phyloP scores from a whole-genome alignment of 768 basidiomycete species.

The Naganishia friedmannii region DNA sequence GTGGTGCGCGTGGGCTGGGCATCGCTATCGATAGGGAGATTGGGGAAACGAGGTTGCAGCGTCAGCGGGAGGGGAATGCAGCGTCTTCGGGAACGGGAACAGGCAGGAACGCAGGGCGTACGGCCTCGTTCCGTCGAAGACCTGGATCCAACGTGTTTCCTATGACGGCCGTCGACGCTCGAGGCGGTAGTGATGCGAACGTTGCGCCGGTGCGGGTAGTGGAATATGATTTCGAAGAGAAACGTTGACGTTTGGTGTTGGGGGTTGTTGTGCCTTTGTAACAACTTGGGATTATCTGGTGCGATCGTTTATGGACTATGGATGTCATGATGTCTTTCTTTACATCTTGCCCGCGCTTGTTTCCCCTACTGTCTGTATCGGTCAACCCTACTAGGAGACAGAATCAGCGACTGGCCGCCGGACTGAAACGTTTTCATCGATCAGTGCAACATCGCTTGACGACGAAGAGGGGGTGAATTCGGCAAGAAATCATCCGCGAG shows the following conservation, averaged over 20 bases:
- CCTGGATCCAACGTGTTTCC: not conserved
- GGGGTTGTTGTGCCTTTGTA: slow-evolving; percentile 53
- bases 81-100: not conserved
- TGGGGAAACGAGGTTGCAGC: slow-evolving; percentile 25
- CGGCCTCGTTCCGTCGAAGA: slow-evolving; percentile 5
- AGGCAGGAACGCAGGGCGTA: not conserved
- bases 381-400: too few species aligned
- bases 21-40: slow-evolving; percentile 46
- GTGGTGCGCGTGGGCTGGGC: slow-evolving; percentile 47
- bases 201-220: slow-evolving; percentile 2
- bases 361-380: too few species aligned
- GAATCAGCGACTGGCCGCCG: too few species aligned
- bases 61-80: not conserved
- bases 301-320: too few species aligned
- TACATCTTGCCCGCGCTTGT: too few species aligned
- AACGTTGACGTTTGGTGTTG: slow-evolving; percentile 73
- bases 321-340: too few species aligned
- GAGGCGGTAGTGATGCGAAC: not conserved
- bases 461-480: too few species aligned
- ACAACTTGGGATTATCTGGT: too few species aligned
- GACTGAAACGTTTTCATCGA: too few species aligned
- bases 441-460: too few species aligned
- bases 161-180: not conserved
- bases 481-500: too few species aligned
- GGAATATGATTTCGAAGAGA: slow-evolving; percentile 65